Base-by-base conservation (phyloP, 257 asterid species). In the Nicotiana tomentosiformis region DNA sequence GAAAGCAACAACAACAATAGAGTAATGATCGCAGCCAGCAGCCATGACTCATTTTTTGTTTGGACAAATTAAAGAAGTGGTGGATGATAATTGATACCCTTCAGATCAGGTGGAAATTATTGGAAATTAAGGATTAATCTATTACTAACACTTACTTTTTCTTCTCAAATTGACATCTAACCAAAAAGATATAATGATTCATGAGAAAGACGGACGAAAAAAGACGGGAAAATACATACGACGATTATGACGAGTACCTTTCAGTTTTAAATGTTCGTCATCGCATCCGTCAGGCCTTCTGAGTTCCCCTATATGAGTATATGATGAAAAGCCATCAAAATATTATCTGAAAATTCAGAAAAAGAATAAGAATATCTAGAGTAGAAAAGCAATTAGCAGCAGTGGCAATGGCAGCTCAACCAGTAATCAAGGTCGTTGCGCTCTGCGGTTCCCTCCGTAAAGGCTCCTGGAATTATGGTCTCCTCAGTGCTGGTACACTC, bases 391-490 rank as follows among this genome's bases (percentile, higher is more conserved):
- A 80, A 23, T 23, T 23, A 61, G 83, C 37, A 57, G 77, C 84
- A 43, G 4, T 2, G 17, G 84, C n/a, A 3, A 64, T 77, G 55
- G 67, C 76, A 35, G 29, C 76, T 16, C 49, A 81, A 33, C 29
- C 86, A 18, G 56, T 79, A 10, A 64, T 86, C 81, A 83, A 84
- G 18, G 88, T 88, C 9, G 90, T 78, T 23, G 88, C 87, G 26
- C 35, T 88, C 83, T 88, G 88, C 46, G 91, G 91, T 77, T 88
- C 91, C 64, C 88, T 88, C 30, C 90, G 91, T 62, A 88, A 79
- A 83, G 87, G 43, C 39, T 88, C 91, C 18, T 88, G 74, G 58
- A 88, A 88, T 37, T 87, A 81, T 4, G 88, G 91, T 35, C 86
- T 86, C 61, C 65, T 85, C 80, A 84, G 86, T 39, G 88, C 86